Evolutionary conservation across 2,329 filamentous ascomycete species (phyloP).

Genomic region (Magnaporthales sp.): DNA sequence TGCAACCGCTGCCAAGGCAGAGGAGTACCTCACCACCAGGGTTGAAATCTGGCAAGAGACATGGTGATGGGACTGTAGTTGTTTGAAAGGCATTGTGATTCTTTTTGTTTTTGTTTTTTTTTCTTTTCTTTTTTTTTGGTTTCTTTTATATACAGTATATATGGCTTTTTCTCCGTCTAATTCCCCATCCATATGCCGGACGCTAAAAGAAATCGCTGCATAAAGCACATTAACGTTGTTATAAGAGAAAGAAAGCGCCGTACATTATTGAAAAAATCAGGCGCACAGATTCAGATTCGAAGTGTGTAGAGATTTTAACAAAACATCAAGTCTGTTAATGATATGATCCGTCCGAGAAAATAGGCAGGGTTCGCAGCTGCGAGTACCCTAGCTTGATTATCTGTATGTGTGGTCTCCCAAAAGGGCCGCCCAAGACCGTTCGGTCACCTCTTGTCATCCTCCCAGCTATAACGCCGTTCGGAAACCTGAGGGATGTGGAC

Average conservation of each 20-base stretch:
- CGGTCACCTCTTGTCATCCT: constrained; percentile 21
- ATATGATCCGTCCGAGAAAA: background rate
- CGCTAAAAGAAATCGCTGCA: background rate
- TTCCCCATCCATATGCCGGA: background rate
- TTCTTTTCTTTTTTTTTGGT: background rate
- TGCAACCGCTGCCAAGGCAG: constrained; percentile 25
- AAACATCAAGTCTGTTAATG: background rate
- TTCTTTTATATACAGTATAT: background rate
- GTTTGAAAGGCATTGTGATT: background rate
- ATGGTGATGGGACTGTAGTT: constrained; percentile 30
- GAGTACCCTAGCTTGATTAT: too few species aligned
- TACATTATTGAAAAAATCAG: background rate
- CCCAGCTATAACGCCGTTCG: constrained; percentile 42
- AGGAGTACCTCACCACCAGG: constrained; percentile 21
- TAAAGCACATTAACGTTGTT: background rate
- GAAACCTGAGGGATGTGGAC: constrained; percentile 43
- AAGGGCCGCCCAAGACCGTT: too few species aligned
- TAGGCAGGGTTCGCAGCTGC: background rate
- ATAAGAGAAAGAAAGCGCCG: background rate
- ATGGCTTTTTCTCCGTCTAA: background rate
- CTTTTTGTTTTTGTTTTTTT: background rate
- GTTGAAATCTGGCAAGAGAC: constrained; percentile 50
- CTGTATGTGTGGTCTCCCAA: too few species aligned
- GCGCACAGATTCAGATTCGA: background rate
- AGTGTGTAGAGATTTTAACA: background rate